phyloP scores from a whole-genome alignment of 306 rosid species.

The Ormosia semicastrata region DNA sequence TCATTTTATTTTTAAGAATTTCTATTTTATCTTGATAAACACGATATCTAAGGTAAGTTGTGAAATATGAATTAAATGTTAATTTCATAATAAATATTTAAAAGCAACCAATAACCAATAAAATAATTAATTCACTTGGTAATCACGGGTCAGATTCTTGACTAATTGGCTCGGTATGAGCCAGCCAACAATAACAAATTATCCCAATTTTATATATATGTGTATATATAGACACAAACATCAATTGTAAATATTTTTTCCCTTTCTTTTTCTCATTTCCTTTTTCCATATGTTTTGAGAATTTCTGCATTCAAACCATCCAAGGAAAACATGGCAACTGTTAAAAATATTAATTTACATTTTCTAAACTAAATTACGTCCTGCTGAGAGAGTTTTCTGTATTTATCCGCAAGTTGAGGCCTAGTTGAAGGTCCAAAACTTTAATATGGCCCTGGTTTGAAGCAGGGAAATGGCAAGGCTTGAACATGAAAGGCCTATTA shows the following conservation, averaged over 20 bases:
- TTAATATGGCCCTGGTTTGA: slow-evolving; percentile 51
- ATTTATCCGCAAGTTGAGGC: slow-evolving; percentile 49
- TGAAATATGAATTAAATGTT: too few species aligned
- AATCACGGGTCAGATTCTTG: too few species aligned
- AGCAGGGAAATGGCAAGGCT: slow-evolving; percentile 47
- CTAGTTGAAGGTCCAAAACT: slow-evolving; percentile 77
- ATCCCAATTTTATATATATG: too few species aligned
- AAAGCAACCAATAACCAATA: too few species aligned
- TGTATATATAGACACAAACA: too few species aligned
- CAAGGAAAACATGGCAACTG: slow-evolving; percentile 16
- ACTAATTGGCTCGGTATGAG: too few species aligned
- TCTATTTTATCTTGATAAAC: too few species aligned
- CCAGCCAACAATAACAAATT: too few species aligned
- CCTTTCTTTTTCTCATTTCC: not conserved
- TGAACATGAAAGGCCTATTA: slow-evolving; percentile 33
- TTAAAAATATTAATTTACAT: not conserved
- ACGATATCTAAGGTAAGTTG: too few species aligned
- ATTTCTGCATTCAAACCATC: slow-evolving; percentile 21
- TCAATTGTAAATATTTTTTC: not conserved
- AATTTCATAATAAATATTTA: too few species aligned
- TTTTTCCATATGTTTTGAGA: slow-evolving; percentile 1
- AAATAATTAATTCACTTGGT: too few species aligned
- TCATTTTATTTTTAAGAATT: too few species aligned
- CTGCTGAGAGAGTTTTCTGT: slow-evolving; percentile 44
- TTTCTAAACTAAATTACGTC: slow-evolving; percentile 24